Percentiles rank a stretch among this genome's conserved stretches.
Evolutionary conservation across 1,139 yeast species (phyloP).

Genomic region (Blastobotrys aristatus): DNA sequence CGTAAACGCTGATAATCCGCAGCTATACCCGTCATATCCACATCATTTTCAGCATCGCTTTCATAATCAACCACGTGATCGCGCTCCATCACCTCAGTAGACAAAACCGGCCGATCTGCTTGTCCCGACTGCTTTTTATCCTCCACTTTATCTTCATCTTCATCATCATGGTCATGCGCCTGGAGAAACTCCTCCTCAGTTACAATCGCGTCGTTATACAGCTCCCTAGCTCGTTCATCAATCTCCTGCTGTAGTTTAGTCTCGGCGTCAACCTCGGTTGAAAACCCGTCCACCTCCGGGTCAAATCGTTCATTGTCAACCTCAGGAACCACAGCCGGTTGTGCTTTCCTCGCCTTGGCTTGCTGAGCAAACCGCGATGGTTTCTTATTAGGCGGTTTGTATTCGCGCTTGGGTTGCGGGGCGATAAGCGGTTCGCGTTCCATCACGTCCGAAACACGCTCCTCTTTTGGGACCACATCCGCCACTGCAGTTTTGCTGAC

Average conservation of each 20-base stretch:
- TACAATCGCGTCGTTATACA: constrained; percentile 31
- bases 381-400: background rate
- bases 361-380: constrained; percentile 1
- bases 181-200: constrained; percentile 34
- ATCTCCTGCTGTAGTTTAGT: constrained; percentile 14
- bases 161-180: constrained; percentile 22
- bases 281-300: constrained; percentile 1
- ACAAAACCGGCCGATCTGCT: constrained; percentile 16
- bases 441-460: constrained; percentile 9
- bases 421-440: constrained; percentile 3
- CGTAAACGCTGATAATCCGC: constrained; percentile 56
- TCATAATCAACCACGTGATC: constrained; percentile 11
- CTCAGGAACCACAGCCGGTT: background rate
- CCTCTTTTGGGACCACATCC: background rate
- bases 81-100: constrained; percentile 5
- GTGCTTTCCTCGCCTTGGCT: constrained; percentile 1
- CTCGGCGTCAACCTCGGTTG: constrained; percentile 2
- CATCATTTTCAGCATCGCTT: constrained; percentile 14
- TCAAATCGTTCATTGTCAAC: constrained; percentile 8
- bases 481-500: background rate
- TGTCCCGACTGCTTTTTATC: constrained; percentile 14
- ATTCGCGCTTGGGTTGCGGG: background rate
- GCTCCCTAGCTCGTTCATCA: constrained; percentile 25
- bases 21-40: constrained; percentile 38
- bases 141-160: constrained; percentile 16